Evolutionary conservation across 2,329 filamentous ascomycete genomes (phyloP).

Genomic region (Metarhizium brunneum): DNA sequence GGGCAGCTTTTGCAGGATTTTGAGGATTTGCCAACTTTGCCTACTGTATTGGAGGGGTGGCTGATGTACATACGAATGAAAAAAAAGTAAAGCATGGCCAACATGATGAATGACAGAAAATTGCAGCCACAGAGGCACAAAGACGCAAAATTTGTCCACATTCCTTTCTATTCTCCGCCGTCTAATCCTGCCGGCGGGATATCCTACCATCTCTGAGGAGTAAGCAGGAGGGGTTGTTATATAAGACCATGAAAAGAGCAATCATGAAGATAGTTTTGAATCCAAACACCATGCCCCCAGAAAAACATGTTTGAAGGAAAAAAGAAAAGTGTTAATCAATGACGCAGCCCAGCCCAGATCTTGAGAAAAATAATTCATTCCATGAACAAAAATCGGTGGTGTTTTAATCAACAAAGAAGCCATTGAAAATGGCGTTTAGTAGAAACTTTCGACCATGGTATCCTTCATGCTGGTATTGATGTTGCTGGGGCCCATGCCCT

Average conservation of each 20-base stretch:
- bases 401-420: slow-evolving; percentile 9
- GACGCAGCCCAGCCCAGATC: not conserved
- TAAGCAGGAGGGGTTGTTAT: not conserved
- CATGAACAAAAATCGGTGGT: not conserved
- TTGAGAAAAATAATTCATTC: not conserved
- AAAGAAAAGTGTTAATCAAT: not conserved
- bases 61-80: no score
- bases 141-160: not conserved
- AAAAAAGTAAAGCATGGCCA: no score
- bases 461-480: slow-evolving; percentile 88
- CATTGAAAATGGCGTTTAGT: slow-evolving; percentile 45
- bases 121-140: not conserved
- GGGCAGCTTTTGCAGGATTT: not conserved
- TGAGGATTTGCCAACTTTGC: not conserved
- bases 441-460: slow-evolving; percentile 98
- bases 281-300: slow-evolving; percentile 8
- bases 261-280: slow-evolving; percentile 1
- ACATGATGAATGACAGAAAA: no score
- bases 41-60: not conserved
- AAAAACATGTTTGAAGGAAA: not conserved
- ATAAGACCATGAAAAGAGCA: not conserved
- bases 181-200: not conserved
- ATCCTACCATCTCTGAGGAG: slow-evolving; percentile 3
- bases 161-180: not conserved
- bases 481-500: slow-evolving; percentile 68